Evolutionary conservation across 2,329 filamentous ascomycete genomes (phyloP).

Genomic region (Pezicula radicicola): DNA sequence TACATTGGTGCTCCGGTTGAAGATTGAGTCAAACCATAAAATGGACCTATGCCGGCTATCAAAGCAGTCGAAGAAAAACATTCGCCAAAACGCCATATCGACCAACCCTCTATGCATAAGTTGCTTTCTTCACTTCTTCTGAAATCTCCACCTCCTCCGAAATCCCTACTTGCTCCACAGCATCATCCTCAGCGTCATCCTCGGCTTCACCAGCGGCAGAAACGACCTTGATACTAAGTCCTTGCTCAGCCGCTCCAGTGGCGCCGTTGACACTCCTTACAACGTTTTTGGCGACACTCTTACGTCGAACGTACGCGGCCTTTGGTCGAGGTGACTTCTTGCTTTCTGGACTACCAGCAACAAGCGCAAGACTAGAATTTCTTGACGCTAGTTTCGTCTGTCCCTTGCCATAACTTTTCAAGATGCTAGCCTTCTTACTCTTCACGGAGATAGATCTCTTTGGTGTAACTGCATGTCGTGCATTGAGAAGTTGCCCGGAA

Average conservation of each 20-base stretch:
- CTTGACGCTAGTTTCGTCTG: conserved; percentile 18
- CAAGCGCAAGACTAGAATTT: conserved; percentile 20
- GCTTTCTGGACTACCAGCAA: conserved; percentile 9
- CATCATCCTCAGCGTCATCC: conserved; percentile 3
- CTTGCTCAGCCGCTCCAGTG: not conserved
- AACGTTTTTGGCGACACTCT: conserved; percentile 9
- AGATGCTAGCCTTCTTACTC: conserved; percentile 16
- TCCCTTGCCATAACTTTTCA: conserved; percentile 21
- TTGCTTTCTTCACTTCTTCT: too few species aligned
- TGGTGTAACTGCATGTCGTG: conserved; percentile 11
- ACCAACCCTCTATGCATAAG: not conserved
- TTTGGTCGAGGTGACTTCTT: conserved; percentile 7
- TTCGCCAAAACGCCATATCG: conserved; percentile 2
- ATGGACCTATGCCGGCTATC: too few species aligned
- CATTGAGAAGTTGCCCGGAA: conserved; percentile 22
- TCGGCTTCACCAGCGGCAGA: conserved; percentile 9
- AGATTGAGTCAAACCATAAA: conserved; percentile 12
- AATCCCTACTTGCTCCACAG: not conserved
- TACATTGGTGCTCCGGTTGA: conserved; percentile 24
- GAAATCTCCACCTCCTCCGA: too few species aligned
- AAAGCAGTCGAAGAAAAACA: conserved; percentile 7
- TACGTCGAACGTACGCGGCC: not conserved
- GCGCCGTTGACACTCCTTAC: conserved; percentile 11
- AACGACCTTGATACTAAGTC: not conserved
- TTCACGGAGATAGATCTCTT: conserved; percentile 15